Percentiles rank a stretch among this genome's conserved stretches.
Conservation (phyloP, 345 rosid species). For the Atalantia buxifolia region DNA sequence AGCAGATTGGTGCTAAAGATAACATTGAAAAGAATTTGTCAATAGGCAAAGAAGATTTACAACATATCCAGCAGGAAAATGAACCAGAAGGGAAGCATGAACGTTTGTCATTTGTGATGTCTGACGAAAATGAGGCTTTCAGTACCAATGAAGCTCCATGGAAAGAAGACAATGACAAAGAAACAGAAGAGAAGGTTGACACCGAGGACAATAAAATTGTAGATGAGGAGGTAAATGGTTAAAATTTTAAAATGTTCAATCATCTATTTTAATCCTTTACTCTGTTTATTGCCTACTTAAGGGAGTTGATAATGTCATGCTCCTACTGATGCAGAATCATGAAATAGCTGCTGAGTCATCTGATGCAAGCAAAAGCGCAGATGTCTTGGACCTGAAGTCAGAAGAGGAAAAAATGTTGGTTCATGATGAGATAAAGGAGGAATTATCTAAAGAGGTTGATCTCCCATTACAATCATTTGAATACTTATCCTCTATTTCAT, state of each 20-base stretch:
- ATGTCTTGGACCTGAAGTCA: neutral
- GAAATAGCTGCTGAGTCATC: neutral
- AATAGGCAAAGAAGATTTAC: constrained; percentile 4
- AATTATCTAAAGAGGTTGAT: constrained; percentile 32
- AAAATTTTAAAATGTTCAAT: neutral
- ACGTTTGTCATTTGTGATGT: neutral
- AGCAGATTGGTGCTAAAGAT: neutral
- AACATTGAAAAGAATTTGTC: neutral
- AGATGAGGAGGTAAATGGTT: constrained; percentile 15
- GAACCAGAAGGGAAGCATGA: constrained; percentile 11
- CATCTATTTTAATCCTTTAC: neutral
- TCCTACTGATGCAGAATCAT: neutral
- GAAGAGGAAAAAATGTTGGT: neutral
- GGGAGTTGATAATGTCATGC: neutral
- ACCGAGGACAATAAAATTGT: neutral
- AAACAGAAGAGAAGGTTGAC: constrained; percentile 6
- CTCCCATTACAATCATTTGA: neutral
- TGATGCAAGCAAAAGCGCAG: neutral
- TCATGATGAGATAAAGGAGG: constrained; percentile 24
- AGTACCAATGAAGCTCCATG: neutral
- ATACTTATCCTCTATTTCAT: neutral
- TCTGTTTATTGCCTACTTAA: neutral
- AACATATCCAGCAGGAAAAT: neutral
- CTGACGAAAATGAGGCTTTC: neutral
- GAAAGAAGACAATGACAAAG: neutral